Base-by-base conservation (phyloP, 2,329 filamentous ascomycete genomes). In the Rasamsonia emersonii region DNA sequence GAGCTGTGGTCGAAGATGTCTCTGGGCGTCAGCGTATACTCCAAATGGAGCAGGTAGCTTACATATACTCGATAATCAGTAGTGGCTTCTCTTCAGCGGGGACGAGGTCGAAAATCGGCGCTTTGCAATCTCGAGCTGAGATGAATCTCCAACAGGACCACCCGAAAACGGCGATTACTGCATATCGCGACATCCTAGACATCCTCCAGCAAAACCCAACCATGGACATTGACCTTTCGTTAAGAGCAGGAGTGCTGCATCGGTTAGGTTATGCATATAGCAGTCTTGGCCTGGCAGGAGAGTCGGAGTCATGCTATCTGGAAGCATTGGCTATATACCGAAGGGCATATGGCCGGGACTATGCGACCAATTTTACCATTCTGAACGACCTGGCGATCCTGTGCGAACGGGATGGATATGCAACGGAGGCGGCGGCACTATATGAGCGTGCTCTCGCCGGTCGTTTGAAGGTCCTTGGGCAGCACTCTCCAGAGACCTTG, bases 371-470 rank as follows among this genome's bases (percentile, higher is more conserved):
- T 25, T 54, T 49, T 28, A 26, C 41, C 4, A 33, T 53, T 16
- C 36, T 54, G 2, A 47, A 53, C 17, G 50, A 53, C 25, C 38
- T 54, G 3, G 50, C 46, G 3, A 42, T 40, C 10, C 43, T 54
- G 10, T 51, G 43, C 15, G 50, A 50, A 24, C 46, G 39, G 27
- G 50, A 52, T 11, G 50, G 50, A 13, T 52, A 51, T 26, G 46
- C 49, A n/a, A 51, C 45, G 3, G 47, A 53, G 39, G 50, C 50
- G 28, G 41, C 50, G 3, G 50, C 47, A 28, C 30, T 54, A 4
- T 53, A 51, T 15, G 50, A 54, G 24, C 45, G 50, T 13, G 50
- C 50, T 18, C 50, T 50, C 20, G 50, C 50, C 30, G 50, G 50
- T 16, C 44, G 50, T 30, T 25, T 53, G 23, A 51, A 49, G 33